Percentiles rank a stretch among this genome's conserved stretches.
phyloP scores from a whole-genome alignment of 176 grass and related monocot species.

The Carex scoparia region DNA sequence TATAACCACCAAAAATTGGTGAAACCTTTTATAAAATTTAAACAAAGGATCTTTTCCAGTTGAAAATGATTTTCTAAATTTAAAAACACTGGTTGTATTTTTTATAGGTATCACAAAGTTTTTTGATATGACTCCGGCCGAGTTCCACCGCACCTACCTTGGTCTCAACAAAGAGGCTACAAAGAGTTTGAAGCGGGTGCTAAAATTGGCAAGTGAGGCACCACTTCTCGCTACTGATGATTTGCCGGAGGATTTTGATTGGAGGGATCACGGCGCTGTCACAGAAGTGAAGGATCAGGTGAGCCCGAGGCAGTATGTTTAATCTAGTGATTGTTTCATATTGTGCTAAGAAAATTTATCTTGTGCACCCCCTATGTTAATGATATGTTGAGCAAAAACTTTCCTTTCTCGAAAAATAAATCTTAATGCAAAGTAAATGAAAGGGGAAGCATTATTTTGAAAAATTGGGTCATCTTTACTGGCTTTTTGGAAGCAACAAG shows the following conservation, averaged over 20 bases:
- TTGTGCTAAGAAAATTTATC: not conserved
- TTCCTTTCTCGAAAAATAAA: not conserved
- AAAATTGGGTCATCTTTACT: not conserved
- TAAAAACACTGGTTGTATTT: not conserved
- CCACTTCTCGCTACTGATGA: constrained; percentile 51
- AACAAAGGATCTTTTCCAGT: not conserved
- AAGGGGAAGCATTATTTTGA: not conserved
- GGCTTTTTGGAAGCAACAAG: not conserved
- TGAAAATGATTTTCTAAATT: not conserved
- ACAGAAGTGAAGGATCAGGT: constrained; percentile 79
- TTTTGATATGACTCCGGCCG: constrained; percentile 82
- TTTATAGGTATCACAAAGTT: constrained; percentile 57
- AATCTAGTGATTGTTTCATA: not conserved
- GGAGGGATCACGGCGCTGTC: constrained; percentile 75
- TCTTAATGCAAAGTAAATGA: not conserved
- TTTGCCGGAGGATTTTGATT: constrained; percentile 67
- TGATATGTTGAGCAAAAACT: not conserved
- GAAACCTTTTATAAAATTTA: not conserved
- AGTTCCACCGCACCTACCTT: constrained; percentile 71
- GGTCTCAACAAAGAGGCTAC: constrained; percentile 44
- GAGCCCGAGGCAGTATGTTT: not conserved
- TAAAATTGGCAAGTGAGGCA: constrained; percentile 30
- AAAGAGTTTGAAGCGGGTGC: constrained; percentile 22
- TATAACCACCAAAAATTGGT: not conserved
- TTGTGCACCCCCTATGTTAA: not conserved